Conservation (phyloP, 2,329 filamentous ascomycete species). For the Exophiala aquamarina region DNA sequence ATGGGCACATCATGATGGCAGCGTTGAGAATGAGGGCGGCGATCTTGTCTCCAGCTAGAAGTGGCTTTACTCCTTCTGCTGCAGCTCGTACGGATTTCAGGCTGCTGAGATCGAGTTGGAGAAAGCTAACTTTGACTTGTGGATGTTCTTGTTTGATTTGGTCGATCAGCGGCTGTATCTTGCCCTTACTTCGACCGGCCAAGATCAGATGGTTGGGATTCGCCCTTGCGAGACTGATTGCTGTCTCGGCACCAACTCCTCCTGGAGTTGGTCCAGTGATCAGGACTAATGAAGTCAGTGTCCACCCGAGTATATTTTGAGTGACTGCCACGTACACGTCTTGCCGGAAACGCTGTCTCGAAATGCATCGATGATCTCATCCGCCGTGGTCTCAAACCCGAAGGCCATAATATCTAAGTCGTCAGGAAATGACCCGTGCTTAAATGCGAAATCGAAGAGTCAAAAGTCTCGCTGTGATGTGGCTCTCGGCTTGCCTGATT, state of each 20-base stretch:
- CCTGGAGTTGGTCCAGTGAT: constrained; percentile 29
- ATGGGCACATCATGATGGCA: constrained; percentile 40
- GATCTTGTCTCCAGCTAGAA: constrained; percentile 28
- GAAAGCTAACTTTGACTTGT: constrained; percentile 16
- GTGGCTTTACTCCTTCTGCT: constrained; percentile 34
- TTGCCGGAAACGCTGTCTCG: constrained; percentile 31
- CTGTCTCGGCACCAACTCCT: constrained; percentile 31
- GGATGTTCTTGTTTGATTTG: constrained; percentile 16
- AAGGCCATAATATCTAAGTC: too few species aligned
- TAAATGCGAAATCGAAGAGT: too few species aligned
- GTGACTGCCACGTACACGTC: constrained; percentile 28
- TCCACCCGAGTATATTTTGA: not conserved
- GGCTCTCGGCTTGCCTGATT: too few species aligned
- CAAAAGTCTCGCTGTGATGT: too few species aligned
- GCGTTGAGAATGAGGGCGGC: constrained; percentile 48
- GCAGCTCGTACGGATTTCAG: constrained; percentile 27
- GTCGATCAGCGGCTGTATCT: constrained; percentile 31
- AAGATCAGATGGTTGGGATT: constrained; percentile 31
- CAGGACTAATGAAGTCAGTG: constrained; percentile 28
- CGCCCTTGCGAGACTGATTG: constrained; percentile 30
- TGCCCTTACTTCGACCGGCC: constrained; percentile 28
- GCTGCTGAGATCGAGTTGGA: constrained; percentile 22
- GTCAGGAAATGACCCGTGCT: too few species aligned
- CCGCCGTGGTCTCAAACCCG: constrained; percentile 30
- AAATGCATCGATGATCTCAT: constrained; percentile 33